These are phyloP conservation scores for Botrytis hyacinthi DNA, from an alignment of 2,329 filamentous ascomycete genomes.

Conservation along the genomic window DNA sequence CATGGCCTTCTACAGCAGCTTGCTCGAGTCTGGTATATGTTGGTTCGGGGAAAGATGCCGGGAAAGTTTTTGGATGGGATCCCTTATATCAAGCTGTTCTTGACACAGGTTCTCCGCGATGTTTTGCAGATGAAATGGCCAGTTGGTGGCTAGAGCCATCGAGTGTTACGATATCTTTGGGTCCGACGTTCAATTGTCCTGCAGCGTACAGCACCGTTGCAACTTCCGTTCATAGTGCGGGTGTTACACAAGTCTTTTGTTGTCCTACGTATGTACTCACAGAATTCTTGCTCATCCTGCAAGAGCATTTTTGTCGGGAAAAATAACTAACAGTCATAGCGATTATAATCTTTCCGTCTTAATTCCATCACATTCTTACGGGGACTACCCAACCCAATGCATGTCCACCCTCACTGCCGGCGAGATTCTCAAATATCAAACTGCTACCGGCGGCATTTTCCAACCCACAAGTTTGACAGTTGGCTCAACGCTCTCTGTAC, in stretches of 20 bases:
- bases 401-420: slow-evolving; percentile 14
- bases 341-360: slow-evolving; percentile 3
- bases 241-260: slow-evolving; percentile 15
- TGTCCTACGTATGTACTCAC: slow-evolving; percentile 13
- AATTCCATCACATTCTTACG: background rate
- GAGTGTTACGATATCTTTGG: background rate
- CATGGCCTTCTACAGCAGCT: slow-evolving; percentile 6
- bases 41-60: background rate
- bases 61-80: slow-evolving; percentile 16
- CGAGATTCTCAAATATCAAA: slow-evolving; percentile 14
- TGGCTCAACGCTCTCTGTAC: background rate
- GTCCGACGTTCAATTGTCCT: slow-evolving; percentile 13
- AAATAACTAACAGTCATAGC: background rate
- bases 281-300: background rate
- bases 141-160: slow-evolving; percentile 18
- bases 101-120: slow-evolving; percentile 13
- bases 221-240: slow-evolving; percentile 13
- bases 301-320: background rate
- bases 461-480: slow-evolving; percentile 15
- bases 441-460: slow-evolving; percentile 1
- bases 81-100: slow-evolving; percentile 8
- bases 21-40: slow-evolving; percentile 11
- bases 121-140: slow-evolving; percentile 12
- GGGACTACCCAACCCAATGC: slow-evolving; percentile 15
- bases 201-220: slow-evolving; percentile 10